Percentiles rank a stretch among this genome's conserved stretches.
Evolutionary conservation across 306 rosid species (phyloP).

Genomic region (Carpinus viminea): DNA sequence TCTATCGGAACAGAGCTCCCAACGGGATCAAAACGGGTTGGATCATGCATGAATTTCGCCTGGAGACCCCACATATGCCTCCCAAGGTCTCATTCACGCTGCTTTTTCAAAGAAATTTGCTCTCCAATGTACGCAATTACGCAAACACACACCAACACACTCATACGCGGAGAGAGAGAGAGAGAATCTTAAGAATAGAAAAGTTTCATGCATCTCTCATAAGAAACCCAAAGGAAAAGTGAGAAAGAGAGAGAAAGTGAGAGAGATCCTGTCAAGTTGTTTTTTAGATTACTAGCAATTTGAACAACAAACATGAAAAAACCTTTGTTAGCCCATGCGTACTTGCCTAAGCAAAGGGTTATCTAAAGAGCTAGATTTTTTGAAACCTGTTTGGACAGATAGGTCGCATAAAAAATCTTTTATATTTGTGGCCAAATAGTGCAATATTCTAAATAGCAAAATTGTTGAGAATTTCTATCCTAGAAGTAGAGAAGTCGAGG

Average conservation of each 20-base stretch:
- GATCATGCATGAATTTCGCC: constrained; percentile 98
- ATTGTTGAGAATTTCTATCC: too few species aligned
- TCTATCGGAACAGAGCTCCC: constrained; percentile 86
- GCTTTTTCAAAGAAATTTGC: not conserved
- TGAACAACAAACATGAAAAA: too few species aligned
- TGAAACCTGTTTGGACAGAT: too few species aligned
- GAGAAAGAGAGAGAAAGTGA: not conserved
- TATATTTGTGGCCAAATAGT: too few species aligned
- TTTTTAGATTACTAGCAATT: too few species aligned
- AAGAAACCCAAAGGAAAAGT: constrained; percentile 5
- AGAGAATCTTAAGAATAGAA: not conserved
- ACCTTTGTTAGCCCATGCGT: too few species aligned
- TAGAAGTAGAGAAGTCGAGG: too few species aligned
- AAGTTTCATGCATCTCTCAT: not conserved
- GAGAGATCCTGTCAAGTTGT: too few species aligned
- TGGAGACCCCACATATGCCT: constrained; percentile 97
- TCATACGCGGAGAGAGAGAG: not conserved
- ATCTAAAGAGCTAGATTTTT: too few species aligned
- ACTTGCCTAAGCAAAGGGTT: too few species aligned
- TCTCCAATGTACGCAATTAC: not conserved
- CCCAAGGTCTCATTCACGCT: constrained; percentile 63
- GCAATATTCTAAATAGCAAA: too few species aligned
- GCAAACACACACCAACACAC: constrained; percentile 3
- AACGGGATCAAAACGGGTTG: constrained; percentile 93
- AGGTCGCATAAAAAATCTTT: too few species aligned